These are phyloP conservation scores for Zygotorulaspora danielsina DNA, from an alignment of 805 yeast species.

Conservation along the genomic window DNA sequence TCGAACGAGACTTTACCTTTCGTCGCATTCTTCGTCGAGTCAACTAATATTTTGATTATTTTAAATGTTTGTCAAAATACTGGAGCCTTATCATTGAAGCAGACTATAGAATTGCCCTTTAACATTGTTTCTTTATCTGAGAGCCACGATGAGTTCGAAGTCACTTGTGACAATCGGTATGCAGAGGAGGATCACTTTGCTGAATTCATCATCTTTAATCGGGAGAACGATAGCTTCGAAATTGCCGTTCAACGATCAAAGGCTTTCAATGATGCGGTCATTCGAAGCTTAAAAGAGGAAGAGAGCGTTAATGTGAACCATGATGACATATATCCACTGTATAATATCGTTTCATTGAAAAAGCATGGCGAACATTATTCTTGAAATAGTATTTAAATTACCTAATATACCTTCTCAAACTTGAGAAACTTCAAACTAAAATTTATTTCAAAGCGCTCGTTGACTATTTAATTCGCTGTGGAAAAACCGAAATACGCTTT, in stretches of 20 bases:
- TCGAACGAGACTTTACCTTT: constrained; percentile 34
- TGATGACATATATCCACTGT: constrained; percentile 46
- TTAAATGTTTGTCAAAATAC: constrained; percentile 23
- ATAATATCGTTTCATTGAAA: constrained; percentile 46
- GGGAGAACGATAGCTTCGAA: constrained; percentile 18
- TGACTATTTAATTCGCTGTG: too few species aligned
- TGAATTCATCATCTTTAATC: constrained; percentile 23
- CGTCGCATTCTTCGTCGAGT: constrained; percentile 48
- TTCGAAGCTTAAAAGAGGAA: constrained; percentile 24
- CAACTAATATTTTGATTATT: constrained; percentile 43
- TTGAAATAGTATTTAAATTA: constrained; percentile 8
- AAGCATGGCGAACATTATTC: constrained; percentile 54
- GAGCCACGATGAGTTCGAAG: constrained; percentile 34
- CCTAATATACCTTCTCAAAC: neutral
- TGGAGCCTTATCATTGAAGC: constrained; percentile 24
- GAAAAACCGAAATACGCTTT: too few species aligned
- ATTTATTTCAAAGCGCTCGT: too few species aligned
- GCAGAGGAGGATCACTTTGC: constrained; percentile 16
- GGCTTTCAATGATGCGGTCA: constrained; percentile 23
- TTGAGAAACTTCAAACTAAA: neutral
- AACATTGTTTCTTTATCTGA: constrained; percentile 33
- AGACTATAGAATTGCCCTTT: constrained; percentile 31
- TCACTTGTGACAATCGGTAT: constrained; percentile 35
- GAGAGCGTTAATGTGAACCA: constrained; percentile 35
- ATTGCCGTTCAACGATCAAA: constrained; percentile 20